Percentiles rank a stretch among this genome's conserved stretches.
Conservation (phyloP, 805 yeast genomes). For the Nakazawaea ernobii region DNA sequence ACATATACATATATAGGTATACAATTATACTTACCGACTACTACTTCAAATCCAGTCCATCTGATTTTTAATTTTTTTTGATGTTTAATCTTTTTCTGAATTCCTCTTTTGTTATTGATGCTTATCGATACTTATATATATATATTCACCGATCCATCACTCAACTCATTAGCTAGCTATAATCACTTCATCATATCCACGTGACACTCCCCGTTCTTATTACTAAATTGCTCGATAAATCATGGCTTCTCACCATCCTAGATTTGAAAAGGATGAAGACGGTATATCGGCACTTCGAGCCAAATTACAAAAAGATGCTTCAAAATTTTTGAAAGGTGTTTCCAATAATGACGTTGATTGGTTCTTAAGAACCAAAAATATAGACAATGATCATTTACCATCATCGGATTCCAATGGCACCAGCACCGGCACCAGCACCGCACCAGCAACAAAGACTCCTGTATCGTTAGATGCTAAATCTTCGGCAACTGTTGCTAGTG, state of each 20-base stretch:
- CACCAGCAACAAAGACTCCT: no score
- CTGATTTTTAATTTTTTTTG: no score
- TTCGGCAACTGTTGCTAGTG: constrained; percentile 6
- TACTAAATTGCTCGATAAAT: no score
- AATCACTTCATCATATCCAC: background rate
- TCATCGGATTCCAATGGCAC: background rate
- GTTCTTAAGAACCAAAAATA: constrained; percentile 34
- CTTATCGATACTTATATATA: no score
- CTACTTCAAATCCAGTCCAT: no score
- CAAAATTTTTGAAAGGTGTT: constrained; percentile 22
- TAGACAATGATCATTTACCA: background rate
- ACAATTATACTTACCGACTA: no score
- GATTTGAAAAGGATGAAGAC: constrained; percentile 1
- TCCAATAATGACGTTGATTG: constrained; percentile 43
- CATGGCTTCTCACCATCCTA: background rate
- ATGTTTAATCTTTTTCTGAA: no score
- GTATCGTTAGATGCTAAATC: background rate
- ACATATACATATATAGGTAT: no score
- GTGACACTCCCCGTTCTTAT: no score
- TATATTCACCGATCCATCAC: no score
- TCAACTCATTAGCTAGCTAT: background rate
- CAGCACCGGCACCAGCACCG: no score
- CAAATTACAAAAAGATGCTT: constrained; percentile 11
- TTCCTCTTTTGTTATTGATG: no score
- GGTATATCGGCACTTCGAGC: constrained; percentile 5